These are phyloP conservation scores for Potentilla sterilis DNA, from an alignment of 306 rosid genomes.

Conservation along the genomic window DNA sequence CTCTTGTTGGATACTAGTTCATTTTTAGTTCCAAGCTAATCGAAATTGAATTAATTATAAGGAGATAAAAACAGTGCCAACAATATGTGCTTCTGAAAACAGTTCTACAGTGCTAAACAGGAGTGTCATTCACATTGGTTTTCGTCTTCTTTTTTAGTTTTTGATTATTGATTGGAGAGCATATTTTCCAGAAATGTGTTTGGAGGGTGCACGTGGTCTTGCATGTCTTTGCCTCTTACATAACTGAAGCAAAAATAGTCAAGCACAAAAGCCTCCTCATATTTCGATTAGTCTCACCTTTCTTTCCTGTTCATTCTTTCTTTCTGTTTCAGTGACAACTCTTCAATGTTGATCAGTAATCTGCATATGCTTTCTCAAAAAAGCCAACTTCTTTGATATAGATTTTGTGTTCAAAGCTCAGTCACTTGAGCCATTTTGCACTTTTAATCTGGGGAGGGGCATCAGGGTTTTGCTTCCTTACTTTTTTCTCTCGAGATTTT, in stretches of 20 bases:
- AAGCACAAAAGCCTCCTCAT: constrained; percentile 20
- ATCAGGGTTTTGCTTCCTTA: background rate
- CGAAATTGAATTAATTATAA: background rate
- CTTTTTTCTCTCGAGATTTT: constrained; percentile 1
- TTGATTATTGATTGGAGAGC: background rate
- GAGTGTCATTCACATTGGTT: background rate
- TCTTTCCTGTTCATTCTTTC: background rate
- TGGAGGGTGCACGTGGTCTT: constrained; percentile 56
- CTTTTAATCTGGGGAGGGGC: constrained; percentile 12
- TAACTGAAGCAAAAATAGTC: constrained; percentile 27
- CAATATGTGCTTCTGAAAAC: constrained; percentile 3
- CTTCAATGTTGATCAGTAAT: background rate
- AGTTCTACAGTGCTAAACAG: background rate
- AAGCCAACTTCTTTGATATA: background rate
- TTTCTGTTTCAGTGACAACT: background rate
- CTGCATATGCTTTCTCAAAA: background rate
- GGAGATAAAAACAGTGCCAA: background rate
- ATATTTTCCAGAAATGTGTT: background rate
- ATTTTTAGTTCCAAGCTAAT: constrained; percentile 7
- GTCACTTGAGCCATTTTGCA: background rate
- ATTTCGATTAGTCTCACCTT: constrained; percentile 17
- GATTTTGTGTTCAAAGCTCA: background rate
- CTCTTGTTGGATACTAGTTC: constrained; percentile 1
- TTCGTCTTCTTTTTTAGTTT: background rate
- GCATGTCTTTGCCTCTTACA: constrained; percentile 37